Evolutionary conservation across 2,329 filamentous ascomycete genomes (phyloP).

Genomic region (Aspergillus phoenicis): DNA sequence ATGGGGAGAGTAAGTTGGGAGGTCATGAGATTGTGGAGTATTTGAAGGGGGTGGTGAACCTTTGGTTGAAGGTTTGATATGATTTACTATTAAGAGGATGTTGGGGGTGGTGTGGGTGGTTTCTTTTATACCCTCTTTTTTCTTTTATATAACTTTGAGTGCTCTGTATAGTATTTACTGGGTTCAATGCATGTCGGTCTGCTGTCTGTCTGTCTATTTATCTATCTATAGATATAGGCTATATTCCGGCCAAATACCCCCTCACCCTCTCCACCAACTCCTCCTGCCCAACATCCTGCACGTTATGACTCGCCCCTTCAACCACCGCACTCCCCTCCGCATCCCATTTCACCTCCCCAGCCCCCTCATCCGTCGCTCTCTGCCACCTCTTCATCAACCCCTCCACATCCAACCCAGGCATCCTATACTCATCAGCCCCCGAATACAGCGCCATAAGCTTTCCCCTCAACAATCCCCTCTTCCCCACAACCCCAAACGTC

Average conservation of each 20-base stretch:
- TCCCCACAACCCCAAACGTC: slow-evolving; percentile 64
- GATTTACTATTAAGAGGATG: slow-evolving; percentile 9
- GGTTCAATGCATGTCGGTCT: not conserved
- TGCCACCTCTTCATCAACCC: slow-evolving; percentile 48
- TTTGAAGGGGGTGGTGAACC: slow-evolving; percentile 75
- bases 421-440: slow-evolving; percentile 50
- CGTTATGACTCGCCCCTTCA: slow-evolving; percentile 52
- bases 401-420: slow-evolving; percentile 49
- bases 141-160: not conserved
- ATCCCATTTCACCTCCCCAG: slow-evolving; percentile 49
- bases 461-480: slow-evolving; percentile 39
- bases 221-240: not conserved
- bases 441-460: slow-evolving; percentile 50
- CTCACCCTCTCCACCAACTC: slow-evolving; percentile 40
- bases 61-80: slow-evolving; percentile 74
- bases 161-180: not conserved
- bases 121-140: slow-evolving; percentile 18
- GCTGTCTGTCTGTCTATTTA: not conserved
- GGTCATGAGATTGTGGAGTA: slow-evolving; percentile 97
- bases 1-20: slow-evolving; percentile 92
- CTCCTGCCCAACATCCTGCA: slow-evolving; percentile 53
- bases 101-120: slow-evolving; percentile 2
- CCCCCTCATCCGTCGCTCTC: slow-evolving; percentile 39
- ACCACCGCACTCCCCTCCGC: slow-evolving; percentile 51
- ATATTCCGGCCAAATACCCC: slow-evolving; percentile 35